Evolutionary conservation across 495 filamentous ascomycete genomes (phyloP), one percentile per base, ranked within the genome.

Genomic region (Penicillium steckii): DNA sequence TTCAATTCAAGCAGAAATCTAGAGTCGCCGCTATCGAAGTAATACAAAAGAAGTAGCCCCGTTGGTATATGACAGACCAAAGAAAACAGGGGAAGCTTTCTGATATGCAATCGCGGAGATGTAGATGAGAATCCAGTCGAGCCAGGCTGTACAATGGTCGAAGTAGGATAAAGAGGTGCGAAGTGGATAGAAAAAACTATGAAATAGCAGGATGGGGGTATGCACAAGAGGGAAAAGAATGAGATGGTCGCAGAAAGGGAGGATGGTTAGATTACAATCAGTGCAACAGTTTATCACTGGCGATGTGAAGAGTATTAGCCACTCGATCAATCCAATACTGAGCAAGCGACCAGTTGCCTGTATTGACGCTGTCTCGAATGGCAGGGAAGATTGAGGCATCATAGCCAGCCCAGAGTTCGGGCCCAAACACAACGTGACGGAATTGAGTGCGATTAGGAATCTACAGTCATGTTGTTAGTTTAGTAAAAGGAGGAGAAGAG

Each of bases 361-460:
- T 75, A 55, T 87, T 80, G 46, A 97, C 74, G 19, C 87, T 85
- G 67, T 97, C 94, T 33, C 90, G 80, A 54, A 97, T 85, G 13
- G 82, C 84, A 7, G 94, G 94, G 72, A 97, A 97, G 55, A 83
- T 86, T 0, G 85, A 80, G 40, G 83, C 80, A 44, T 90, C 84
- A 65, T 88, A 84, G 44, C 85, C 85, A 42, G 84, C 84, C 88
- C 90, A 92, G 5, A 81, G 70, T 63, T 90, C 82, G 12, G 94
- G 94, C 0, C 85, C 91, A 60, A 90, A 94, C 44, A 98, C 57
- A 60, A 96, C 81, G 72, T 98, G 95, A 66, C 94, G 96, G 77
- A 90, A 98, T 73, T 97, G 95, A 21, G 88, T 88, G 53, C 94
- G 84, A 62, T 89, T 89, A 25, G 90, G 91, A 23, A 96, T 76